phyloP scores from a whole-genome alignment of 768 basidiomycete genomes.

The Pisolithus microcarpus region DNA sequence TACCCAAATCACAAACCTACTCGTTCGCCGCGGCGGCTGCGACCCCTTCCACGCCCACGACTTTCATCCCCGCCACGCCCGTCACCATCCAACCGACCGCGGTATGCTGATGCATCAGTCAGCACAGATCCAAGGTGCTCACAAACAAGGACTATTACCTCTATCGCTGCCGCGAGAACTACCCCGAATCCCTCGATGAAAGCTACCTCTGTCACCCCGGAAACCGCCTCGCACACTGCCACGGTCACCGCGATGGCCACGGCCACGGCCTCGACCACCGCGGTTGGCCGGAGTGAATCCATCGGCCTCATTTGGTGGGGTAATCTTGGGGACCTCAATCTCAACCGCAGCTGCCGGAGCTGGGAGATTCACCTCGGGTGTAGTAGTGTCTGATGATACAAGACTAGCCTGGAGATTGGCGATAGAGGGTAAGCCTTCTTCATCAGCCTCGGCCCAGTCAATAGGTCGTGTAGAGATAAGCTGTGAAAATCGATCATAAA shows the following conservation, averaged over 20 bases:
- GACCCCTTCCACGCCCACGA: slow-evolving; percentile 36
- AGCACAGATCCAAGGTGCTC: neutral
- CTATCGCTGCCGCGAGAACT: slow-evolving; percentile 25
- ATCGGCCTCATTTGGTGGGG: slow-evolving; percentile 42
- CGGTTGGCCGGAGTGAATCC: slow-evolving; percentile 48
- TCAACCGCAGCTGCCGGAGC: slow-evolving; percentile 13
- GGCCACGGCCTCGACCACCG: slow-evolving; percentile 43
- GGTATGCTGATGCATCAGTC: slow-evolving; percentile 7
- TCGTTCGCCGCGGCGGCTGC: slow-evolving; percentile 37
- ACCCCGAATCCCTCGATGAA: slow-evolving; percentile 33
- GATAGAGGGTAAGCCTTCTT: slow-evolving; percentile 74
- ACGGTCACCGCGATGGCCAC: slow-evolving; percentile 36
- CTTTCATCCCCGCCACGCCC: slow-evolving; percentile 42
- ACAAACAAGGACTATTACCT: slow-evolving; percentile 19
- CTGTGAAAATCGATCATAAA: slow-evolving; percentile 7
- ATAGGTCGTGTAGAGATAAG: slow-evolving; percentile 33
- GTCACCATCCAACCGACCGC: slow-evolving; percentile 13
- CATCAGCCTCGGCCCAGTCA: slow-evolving; percentile 75
- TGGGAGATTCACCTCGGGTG: slow-evolving; percentile 40
- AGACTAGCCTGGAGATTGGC: slow-evolving; percentile 71
- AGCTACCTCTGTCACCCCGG: slow-evolving; percentile 30
- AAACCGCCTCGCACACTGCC: slow-evolving; percentile 35
- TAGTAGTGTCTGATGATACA: slow-evolving; percentile 65
- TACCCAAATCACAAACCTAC: slow-evolving; percentile 25
- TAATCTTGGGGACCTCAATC: slow-evolving; percentile 16